Evolutionary conservation across 1,139 yeast genomes (phyloP), one percentile per base, ranked within the genome.

Genomic region (Martiniozyma asiatica): DNA sequence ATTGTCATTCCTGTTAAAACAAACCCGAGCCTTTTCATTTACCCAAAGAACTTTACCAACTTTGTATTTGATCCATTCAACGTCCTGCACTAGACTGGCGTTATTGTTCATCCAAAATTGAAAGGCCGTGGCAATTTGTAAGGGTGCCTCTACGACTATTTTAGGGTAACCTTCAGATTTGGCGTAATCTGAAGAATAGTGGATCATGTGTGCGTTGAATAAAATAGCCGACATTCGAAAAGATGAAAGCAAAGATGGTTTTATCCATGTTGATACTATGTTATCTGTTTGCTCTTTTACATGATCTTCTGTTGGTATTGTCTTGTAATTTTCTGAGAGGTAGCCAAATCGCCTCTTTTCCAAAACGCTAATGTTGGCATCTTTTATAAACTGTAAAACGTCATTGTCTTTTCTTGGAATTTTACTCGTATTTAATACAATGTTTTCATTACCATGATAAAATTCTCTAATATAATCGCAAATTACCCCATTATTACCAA

Each of bases 121-220:
- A 25, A 80, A 48, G 12, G 70, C 40, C 25, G 80, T 41, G 3
- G 79, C 72, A 1, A 80, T 67, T 39, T 78, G 59, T 30, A 85
- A 58, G 0, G 97, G 96, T 0, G 95, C 98, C 26, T 81, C 95
- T 0, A 79, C 77, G 0, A 89, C 56, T 1, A 74, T 49, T 23
- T 61, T 61, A 0, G 76, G 73, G 29, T 82, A 67, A 0, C 68
- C 64, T 45, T 89, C 97, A 1, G 49, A 33, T 5, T 39, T 47
- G 16, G 80, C 63, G 47, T 81, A 81, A 1, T 42, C 43, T 2
- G 54, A 53, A 45, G 81, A 81, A 48, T 72, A 72, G 51, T 89
- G 98, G 25, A 89, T 81, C 35, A 68, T 65, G 51, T 89, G 98
- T 5, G 89, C 63, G 48, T 89, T 89, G 55, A 73, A 73, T 1